Evolutionary conservation across 352 stramenopile species (phyloP).

Genomic region (Phytophthora pseudosyringae): DNA sequence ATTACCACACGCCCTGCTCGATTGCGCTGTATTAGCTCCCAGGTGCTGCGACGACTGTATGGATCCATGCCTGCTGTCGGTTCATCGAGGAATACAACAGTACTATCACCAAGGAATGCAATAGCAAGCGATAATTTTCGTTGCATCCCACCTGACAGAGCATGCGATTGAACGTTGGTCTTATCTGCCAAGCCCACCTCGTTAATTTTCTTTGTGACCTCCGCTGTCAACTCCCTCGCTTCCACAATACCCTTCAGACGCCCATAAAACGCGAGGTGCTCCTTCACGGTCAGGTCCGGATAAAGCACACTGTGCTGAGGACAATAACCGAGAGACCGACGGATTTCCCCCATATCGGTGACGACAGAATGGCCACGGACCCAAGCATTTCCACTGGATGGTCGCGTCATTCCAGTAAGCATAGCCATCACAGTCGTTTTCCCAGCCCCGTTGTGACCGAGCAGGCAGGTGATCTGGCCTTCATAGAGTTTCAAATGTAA

Average conservation of each 20-base stretch:
- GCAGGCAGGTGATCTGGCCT: constrained; percentile 93
- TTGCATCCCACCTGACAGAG: constrained; percentile 85
- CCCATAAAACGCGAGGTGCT: constrained; percentile 96
- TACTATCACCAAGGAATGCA: constrained; percentile 73
- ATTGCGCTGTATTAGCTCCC: constrained; percentile 85
- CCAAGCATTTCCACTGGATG: constrained; percentile 61
- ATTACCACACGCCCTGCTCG: constrained; percentile 75
- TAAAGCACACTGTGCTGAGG: constrained; percentile 98
- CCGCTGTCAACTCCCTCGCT: constrained; percentile 9
- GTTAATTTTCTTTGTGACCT: constrained; percentile 70
- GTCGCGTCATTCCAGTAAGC: constrained; percentile 75
- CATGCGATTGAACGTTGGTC: constrained; percentile 47
- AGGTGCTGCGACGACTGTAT: constrained; percentile 88
- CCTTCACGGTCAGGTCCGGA: constrained; percentile 93
- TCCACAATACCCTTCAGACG: constrained; percentile 87
- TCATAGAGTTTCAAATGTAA: constrained; percentile 91
- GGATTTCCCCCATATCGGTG: constrained; percentile 87
- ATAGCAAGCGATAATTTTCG: constrained; percentile 83
- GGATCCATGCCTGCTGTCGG: constrained; percentile 95
- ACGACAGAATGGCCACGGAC: constrained; percentile 63
- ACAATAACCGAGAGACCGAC: constrained; percentile 94
- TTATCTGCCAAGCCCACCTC: constrained; percentile 94
- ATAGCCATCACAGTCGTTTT: constrained; percentile 91
- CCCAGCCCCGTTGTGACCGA: constrained; percentile 96
- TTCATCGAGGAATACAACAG: constrained; percentile 86